A percentile compares a stretch with the other conserved stretches of the same genome.
phyloP scores from a whole-genome alignment of 257 asterid genomes.

The Lithospermum erythrorhizon region DNA sequence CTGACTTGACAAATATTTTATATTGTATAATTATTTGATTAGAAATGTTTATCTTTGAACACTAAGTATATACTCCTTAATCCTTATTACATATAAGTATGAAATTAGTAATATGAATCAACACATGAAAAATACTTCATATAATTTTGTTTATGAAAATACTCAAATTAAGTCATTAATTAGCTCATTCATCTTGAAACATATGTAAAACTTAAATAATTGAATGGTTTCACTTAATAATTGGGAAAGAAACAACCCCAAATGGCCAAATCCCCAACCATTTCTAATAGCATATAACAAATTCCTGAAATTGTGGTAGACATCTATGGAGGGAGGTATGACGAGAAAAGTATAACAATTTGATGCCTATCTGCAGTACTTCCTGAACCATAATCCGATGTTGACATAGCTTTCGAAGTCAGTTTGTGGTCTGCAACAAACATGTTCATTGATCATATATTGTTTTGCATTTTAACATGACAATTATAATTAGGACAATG shows the following conservation, averaged over 20 bases:
- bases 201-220: no score
- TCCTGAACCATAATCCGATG: constrained; percentile 80
- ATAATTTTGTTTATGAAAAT: no score
- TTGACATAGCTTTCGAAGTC: constrained; percentile 86
- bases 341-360: neutral
- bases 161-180: no score
- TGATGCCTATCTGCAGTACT: constrained; percentile 43
- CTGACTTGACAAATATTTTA: no score
- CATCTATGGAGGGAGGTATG: neutral
- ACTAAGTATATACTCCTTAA: no score
- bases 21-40: no score
- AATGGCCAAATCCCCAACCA: neutral
- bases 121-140: no score
- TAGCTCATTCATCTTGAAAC: neutral
- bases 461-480: neutral
- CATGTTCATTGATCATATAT: neutral
- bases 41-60: no score
- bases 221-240: neutral
- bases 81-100: no score
- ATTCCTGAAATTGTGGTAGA: neutral
- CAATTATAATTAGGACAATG: neutral
- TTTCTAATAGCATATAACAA: neutral
- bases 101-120: no score
- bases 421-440: constrained; percentile 65
- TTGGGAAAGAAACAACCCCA: neutral